These are phyloP conservation scores for Alternaria gaisen DNA, from an alignment of 2,329 filamentous ascomycete species.

Conservation along the genomic window DNA sequence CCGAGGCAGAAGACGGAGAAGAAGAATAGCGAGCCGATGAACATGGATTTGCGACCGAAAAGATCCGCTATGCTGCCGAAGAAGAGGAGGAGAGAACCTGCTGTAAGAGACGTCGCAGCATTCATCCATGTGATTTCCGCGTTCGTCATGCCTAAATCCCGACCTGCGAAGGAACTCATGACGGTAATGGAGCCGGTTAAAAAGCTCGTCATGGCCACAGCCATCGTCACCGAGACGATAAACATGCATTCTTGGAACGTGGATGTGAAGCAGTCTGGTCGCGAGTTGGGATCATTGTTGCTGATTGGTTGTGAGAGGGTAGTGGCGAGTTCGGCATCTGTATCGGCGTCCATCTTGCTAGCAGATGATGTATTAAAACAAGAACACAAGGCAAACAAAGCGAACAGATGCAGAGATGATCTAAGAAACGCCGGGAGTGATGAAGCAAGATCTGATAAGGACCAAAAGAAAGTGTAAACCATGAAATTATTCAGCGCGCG, in stretches of 20 bases:
- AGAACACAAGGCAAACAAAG: neutral
- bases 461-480: neutral
- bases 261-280: conserved; percentile 69
- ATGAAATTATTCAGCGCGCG: conserved; percentile 30
- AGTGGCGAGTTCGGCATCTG: conserved; percentile 24
- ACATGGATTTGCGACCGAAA: conserved; percentile 69
- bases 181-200: conserved; percentile 68
- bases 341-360: conserved; percentile 25
- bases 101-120: conserved; percentile 69
- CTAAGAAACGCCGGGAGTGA: neutral
- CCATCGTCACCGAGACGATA: conserved; percentile 72
- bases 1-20: conserved; percentile 67
- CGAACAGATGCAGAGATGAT: neutral
- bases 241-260: conserved; percentile 71
- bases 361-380: neutral
- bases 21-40: conserved; percentile 67
- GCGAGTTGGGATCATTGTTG: conserved; percentile 42
- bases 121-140: conserved; percentile 74
- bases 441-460: conserved; percentile 3
- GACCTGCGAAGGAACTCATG: conserved; percentile 68
- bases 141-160: conserved; percentile 68
- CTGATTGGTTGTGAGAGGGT: conserved; percentile 29
- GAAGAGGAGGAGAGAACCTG: conserved; percentile 71
- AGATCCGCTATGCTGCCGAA: conserved; percentile 73
- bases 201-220: conserved; percentile 70